Percentiles rank a stretch among this genome's conserved stretches.
Conservation (phyloP, 2,329 filamentous ascomycete genomes). For the Emmonsiellopsis sp. region DNA sequence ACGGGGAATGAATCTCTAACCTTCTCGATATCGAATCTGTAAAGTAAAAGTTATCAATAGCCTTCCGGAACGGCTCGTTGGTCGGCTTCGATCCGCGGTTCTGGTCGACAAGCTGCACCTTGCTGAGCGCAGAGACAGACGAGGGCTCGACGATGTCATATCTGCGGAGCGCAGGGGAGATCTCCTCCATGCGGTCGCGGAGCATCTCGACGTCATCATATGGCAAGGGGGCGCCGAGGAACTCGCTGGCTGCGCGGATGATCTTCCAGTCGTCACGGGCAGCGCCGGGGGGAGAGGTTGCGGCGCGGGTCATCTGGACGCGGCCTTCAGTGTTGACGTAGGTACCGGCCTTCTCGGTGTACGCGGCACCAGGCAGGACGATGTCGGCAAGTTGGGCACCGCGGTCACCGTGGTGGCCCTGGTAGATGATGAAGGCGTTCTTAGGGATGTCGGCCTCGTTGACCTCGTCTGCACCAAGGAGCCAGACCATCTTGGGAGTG, state of each 20-base stretch:
- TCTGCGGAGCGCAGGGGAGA: constrained; percentile 77
- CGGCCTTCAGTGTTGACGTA: constrained; percentile 98
- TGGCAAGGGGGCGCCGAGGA: constrained; percentile 74
- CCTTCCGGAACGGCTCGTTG: constrained; percentile 67
- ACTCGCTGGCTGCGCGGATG: constrained; percentile 84
- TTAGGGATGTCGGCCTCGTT: constrained; percentile 79
- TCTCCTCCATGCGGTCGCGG: constrained; percentile 88
- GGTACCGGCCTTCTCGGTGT: constrained; percentile 92
- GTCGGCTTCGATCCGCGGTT: constrained; percentile 79
- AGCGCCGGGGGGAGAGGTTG: constrained; percentile 79
- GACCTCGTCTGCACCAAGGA: constrained; percentile 91
- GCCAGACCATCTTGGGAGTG: constrained; percentile 90
- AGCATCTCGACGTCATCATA: constrained; percentile 89
- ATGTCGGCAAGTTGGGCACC: constrained; percentile 91
- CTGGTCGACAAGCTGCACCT: constrained; percentile 89
- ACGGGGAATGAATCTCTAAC: constrained; percentile 43
- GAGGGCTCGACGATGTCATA: constrained; percentile 88
- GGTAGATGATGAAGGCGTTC: constrained; percentile 93
- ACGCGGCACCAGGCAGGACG: constrained; percentile 85
- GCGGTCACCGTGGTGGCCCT: constrained; percentile 93
- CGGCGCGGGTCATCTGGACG: constrained; percentile 85
- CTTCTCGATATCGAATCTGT: constrained; percentile 95
- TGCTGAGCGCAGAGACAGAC: constrained; percentile 66
- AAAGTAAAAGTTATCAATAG: constrained; percentile 95
- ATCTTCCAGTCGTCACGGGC: constrained; percentile 99